These are phyloP conservation scores for Singerocomus rubriflavus DNA, from an alignment of 1,284 basidiomycete species.

Conservation along the genomic window DNA sequence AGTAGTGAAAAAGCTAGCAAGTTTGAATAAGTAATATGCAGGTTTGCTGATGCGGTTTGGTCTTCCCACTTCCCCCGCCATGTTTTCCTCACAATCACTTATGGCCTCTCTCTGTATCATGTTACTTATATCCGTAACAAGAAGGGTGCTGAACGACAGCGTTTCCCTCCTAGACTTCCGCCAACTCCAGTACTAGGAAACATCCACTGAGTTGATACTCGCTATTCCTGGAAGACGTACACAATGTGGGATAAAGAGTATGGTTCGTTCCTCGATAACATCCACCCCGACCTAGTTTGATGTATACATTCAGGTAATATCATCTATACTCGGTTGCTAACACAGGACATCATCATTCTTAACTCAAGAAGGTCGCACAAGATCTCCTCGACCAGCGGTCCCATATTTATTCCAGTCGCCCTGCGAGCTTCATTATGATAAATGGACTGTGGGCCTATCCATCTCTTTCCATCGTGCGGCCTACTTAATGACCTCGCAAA, in stretches of 20 bases:
- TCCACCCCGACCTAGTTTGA: not conserved
- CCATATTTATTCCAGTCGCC: slow-evolving; percentile 24
- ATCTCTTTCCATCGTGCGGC: not conserved
- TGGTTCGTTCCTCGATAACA: slow-evolving; percentile 10
- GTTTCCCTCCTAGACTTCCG: slow-evolving; percentile 23
- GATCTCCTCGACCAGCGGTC: slow-evolving; percentile 24
- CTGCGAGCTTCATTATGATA: slow-evolving; percentile 11
- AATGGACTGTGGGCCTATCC: slow-evolving; percentile 17
- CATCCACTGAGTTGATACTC: slow-evolving; percentile 13
- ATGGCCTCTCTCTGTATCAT: slow-evolving; percentile 9
- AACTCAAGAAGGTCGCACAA: slow-evolving; percentile 25
- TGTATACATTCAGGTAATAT: slow-evolving; percentile 13
- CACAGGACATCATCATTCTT: slow-evolving; percentile 18
- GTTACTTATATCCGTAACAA: slow-evolving; percentile 11
- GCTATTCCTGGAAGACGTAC: slow-evolving; percentile 24
- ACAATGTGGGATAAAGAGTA: slow-evolving; percentile 23
- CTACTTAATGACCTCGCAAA: not conserved
- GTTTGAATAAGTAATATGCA: too few relatives aligned
- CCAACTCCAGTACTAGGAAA: slow-evolving; percentile 24
- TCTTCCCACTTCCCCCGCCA: not conserved
- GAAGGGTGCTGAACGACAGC: not conserved
- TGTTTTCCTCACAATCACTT: slow-evolving; percentile 4
- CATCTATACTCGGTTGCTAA: slow-evolving; percentile 22
- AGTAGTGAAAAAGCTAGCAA: too few relatives aligned
- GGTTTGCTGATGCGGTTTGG: not conserved